Evolutionary conservation across 371 early-diverging fungal species (phyloP).

Genomic region (Mortierella sp.): DNA sequence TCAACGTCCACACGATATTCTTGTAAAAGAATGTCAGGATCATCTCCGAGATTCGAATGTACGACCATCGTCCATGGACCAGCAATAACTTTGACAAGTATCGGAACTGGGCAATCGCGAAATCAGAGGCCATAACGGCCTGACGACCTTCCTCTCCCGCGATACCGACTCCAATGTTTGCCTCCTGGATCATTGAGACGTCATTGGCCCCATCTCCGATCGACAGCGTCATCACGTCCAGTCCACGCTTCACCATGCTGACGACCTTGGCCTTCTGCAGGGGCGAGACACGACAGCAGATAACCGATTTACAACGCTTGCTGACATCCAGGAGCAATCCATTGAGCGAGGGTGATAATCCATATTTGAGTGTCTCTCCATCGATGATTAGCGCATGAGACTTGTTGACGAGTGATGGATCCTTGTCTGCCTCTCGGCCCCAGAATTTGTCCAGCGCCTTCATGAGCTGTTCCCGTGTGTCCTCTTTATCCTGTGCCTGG

Average conservation of each 20-base stretch:
- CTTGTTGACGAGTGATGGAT: conserved; percentile 49
- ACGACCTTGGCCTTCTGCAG: conserved; percentile 92
- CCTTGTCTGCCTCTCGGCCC: conserved; percentile 52
- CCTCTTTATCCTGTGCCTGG: conserved; percentile 65
- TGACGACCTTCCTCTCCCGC: conserved; percentile 94
- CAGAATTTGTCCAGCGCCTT: conserved; percentile 66
- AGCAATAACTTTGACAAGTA: conserved; percentile 76
- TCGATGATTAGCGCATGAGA: conserved; percentile 90
- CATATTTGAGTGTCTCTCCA: conserved; percentile 87
- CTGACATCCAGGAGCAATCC: conserved; percentile 74
- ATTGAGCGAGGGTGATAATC: conserved; percentile 68
- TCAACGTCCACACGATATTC: conserved; percentile 82
- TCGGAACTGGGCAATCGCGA: conserved; percentile 90
- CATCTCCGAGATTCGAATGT: conserved; percentile 80
- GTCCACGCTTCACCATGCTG: conserved; percentile 66
- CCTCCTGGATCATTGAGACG: conserved; percentile 93
- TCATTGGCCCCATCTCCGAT: conserved; percentile 97
- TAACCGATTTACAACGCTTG: conserved; percentile 78
- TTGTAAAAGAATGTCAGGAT: conserved; percentile 86
- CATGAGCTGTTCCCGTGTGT: conserved; percentile 67
- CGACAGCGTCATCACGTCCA: conserved; percentile 81
- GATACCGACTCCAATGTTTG: conserved; percentile 93
- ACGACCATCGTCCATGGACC: conserved; percentile 91
- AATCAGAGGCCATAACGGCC: conserved; percentile 94
- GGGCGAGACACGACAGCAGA: conserved; percentile 93